Base-by-base conservation (phyloP, 805 yeast genomes). In the Wickerhamiella shivajii region DNA sequence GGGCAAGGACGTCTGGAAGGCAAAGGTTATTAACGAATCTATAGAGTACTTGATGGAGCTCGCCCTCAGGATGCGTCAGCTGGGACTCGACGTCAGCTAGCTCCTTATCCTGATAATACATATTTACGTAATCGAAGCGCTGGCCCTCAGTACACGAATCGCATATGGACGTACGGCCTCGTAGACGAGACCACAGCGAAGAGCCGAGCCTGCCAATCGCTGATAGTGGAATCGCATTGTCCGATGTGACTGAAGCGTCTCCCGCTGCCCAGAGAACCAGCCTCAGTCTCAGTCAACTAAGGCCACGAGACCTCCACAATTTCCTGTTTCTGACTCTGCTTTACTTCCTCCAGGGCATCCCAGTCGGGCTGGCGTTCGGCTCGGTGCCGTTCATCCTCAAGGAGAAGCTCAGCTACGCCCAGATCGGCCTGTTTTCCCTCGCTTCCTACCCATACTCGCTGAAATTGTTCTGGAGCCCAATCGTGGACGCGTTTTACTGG, bases 391-490 rank as follows among this genome's bases (percentile, higher is more conserved):
- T 85, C 49, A 58, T 90, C 13, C 63, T 90, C 37, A 90, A 90
- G 52, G 69, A 87, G 3, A 73, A 77, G 37, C 65, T 87, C 11
- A 68, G 84, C 9, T 90, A 80, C 51, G 73, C 94, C 0, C 92
- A 85, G 47, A 79, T 90, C 6, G 98, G 97, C 1, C 51, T 85
- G 3, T 90, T 90, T 52, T 71, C 93, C 2, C 60, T 90, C 42
- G 96, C 97, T 0, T 74, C 95, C 3, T 90, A 90, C 50, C 98
- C 98, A 2, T 90, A 90, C 57, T 79, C 94, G 6, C 59, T 90
- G 43, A 90, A 90, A 54, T 66, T 90, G 37, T 56, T 87, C 29
- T 90, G 98, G 97, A 79, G 94, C 10, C 98, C 98, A 0, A 67
- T 90, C 12, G 96, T 90, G 7, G 98, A 90, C 52, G 85, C 96